Base-by-base conservation (phyloP, 148 eudicot species). In the Tetragonia tetragonoides region DNA sequence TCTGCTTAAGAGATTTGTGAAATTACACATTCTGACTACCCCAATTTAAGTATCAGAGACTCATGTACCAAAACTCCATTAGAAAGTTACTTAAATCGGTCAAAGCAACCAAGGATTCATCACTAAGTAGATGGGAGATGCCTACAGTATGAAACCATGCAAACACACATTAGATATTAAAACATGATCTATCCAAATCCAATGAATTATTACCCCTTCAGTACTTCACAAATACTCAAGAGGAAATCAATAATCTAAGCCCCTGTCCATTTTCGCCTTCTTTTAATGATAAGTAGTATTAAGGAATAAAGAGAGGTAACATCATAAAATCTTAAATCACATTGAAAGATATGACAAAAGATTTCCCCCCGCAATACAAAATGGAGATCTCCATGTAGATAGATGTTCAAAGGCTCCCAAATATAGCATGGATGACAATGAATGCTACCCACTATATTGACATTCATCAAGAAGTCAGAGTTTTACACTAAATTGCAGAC, bases 41-140 rank as follows among this genome's bases (percentile, higher is more conserved):
- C 16, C 28, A 51, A 17, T 39, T 67, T 40, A 57, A 46, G 28
- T 60, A 67, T 74, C 62, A 66, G 38, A 71, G 57, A 44, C 10
- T 57, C 0, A 37, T 18, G 5, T 66, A 41, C 24, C 61, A 57
- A 0, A 61, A 42, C 62, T 60, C 64, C 46, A 57, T 21, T 57
- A 60, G 9, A 64, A 38, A n/a, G 28, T 37, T 44, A 75, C 39
- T 18, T 46, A 17, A 49, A 62, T 21, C 47, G 34, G 38, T 53
- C 53, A 56, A 63, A 76, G 54, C 61, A 3, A 49, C 54, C 53
- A 80, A 74, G 42, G 15, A 24, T 49, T 70, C 20, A 23, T 75
- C 60, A n/a, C 4, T 59, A 10, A 24, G 18, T 39, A 60, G 10
- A 60, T 60, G 64, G 62, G 6, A 6, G 64, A 60, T 60, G 64